These are phyloP conservation scores for Flagelloscypha sp. DNA, from an alignment of 768 basidiomycete genomes.

Conservation along the genomic window DNA sequence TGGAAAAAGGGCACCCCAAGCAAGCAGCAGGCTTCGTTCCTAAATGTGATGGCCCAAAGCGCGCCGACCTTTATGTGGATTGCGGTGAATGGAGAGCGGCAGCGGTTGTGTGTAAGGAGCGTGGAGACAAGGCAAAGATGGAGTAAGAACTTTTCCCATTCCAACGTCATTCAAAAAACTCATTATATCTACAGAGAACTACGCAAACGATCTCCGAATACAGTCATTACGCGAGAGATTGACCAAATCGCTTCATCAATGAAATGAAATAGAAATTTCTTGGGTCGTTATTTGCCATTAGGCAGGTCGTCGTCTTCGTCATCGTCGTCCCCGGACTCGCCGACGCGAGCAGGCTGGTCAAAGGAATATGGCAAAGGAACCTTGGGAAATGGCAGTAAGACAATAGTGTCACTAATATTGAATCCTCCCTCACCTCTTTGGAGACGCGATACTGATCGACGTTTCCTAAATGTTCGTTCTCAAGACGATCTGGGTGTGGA, in stretches of 20 bases:
- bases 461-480: conserved; percentile 91
- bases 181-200: conserved; percentile 45
- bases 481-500: conserved; percentile 51
- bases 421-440: too few species aligned
- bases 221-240: conserved; percentile 70
- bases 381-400: too few species aligned
- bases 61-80: conserved; percentile 81
- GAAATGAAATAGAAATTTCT: conserved; percentile 36
- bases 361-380: conserved; percentile 74
- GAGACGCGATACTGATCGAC: conserved; percentile 88
- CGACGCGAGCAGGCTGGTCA: conserved; percentile 32
- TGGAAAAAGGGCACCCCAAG: conserved; percentile 61
- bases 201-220: conserved; percentile 68
- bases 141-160: conserved; percentile 52
- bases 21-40: conserved; percentile 75
- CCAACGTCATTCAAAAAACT: conserved; percentile 5
- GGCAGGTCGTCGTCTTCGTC: conserved; percentile 34
- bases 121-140: conserved; percentile 74
- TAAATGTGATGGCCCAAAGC: conserved; percentile 74
- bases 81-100: conserved; percentile 90
- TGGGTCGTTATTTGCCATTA: background rate
- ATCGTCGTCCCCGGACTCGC: conserved; percentile 36
- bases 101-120: conserved; percentile 83
- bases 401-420: too few species aligned
- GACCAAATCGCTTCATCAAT: conserved; percentile 56